A percentile compares a stretch with the other conserved stretches of the same genome.
These are phyloP conservation scores for Pharus latifolius DNA, from an alignment of 176 grass and related monocot genomes.

Conservation along the genomic window DNA sequence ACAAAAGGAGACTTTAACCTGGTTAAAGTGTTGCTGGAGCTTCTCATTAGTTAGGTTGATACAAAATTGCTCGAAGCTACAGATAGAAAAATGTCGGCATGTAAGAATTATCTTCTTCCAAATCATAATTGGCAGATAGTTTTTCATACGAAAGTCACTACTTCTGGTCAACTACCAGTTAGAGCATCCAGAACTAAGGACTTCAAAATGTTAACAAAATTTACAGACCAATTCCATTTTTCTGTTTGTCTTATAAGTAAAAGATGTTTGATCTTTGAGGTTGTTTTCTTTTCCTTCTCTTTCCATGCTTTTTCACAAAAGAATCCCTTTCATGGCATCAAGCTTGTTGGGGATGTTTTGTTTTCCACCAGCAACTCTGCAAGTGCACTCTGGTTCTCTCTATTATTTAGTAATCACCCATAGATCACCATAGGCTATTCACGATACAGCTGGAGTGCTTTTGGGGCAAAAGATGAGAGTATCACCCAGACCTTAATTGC, in stretches of 20 bases:
- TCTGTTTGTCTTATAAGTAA: background rate
- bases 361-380: too few species aligned
- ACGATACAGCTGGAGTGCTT: too few species aligned
- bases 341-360: too few species aligned
- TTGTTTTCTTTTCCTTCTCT: background rate
- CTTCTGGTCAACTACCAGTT: background rate
- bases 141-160: background rate
- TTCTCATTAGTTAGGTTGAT: conserved; percentile 99
- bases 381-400: too few species aligned
- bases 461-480: background rate
- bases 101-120: background rate
- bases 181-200: background rate
- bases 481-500: background rate
- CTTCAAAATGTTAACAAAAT: background rate
- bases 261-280: background rate
- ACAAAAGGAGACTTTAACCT: conserved; percentile 39
- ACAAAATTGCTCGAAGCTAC: conserved; percentile 98
- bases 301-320: background rate
- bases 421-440: too few species aligned
- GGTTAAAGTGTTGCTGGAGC: conserved; percentile 98
- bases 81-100: conserved; percentile 20
- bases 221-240: background rate
- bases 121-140: background rate
- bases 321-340: too few species aligned
- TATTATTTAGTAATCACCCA: too few species aligned